These are phyloP conservation scores for Solanum chilense DNA, from an alignment of 257 asterid genomes.

Conservation along the genomic window DNA sequence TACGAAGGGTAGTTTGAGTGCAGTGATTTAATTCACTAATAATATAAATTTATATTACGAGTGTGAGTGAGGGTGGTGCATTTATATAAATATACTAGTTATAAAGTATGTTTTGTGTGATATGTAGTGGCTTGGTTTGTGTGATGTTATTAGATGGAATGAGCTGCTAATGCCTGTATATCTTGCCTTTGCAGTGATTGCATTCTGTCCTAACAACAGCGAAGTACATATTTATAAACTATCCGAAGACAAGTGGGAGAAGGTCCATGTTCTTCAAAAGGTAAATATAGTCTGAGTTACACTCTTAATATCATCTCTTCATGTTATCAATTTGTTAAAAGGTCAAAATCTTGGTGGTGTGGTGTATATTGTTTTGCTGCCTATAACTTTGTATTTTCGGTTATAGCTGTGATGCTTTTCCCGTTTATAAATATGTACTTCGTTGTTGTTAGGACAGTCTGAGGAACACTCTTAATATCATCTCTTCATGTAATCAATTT, in stretches of 20 bases:
- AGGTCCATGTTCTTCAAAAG: constrained; percentile 89
- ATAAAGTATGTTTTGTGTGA: neutral
- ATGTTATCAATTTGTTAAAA: neutral
- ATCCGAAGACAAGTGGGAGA: constrained; percentile 91
- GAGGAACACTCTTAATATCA: neutral
- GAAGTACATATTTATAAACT: constrained; percentile 78
- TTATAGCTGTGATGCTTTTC: neutral
- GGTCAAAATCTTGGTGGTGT: neutral
- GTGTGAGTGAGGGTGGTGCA: neutral
- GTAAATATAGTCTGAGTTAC: constrained; percentile 14
- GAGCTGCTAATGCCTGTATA: neutral
- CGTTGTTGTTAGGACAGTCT: neutral
- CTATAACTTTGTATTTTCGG: neutral
- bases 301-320: neutral
- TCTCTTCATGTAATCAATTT: neutral
- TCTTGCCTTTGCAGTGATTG: constrained; percentile 54
- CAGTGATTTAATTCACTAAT: neutral
- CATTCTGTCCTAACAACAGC: constrained; percentile 78
- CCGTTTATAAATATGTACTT: neutral
- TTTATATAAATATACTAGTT: neutral
- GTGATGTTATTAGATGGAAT: neutral
- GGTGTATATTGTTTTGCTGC: neutral
- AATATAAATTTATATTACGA: neutral
- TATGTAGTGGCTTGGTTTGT: neutral
- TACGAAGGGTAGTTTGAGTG: neutral